Base-by-base conservation (phyloP, 345 rosid species). In the Murraya koenigii region DNA sequence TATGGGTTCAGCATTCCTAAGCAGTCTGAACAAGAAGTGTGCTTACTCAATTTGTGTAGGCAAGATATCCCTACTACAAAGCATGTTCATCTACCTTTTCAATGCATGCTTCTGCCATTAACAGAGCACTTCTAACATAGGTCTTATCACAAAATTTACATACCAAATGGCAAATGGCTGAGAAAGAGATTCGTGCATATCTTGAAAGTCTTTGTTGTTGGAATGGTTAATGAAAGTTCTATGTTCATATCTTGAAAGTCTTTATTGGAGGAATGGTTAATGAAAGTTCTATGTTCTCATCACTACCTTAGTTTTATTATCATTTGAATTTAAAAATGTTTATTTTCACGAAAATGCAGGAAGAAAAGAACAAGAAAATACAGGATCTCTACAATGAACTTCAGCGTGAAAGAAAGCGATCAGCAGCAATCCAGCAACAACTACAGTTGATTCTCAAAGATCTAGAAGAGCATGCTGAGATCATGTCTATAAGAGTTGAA, bases 301-400 rank as follows among this genome's bases (percentile, higher is more conserved):
- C 23, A 28, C 8, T 62, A 2, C 8, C 9, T 64, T 17, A 3
- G 23, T 13, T 36, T 36, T 66, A 4, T 28, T 69, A 7, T 47
- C 8, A 20, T 47, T 69, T 52, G 25, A 3, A 6, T 25, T 68
- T 15, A 25, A 47, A 68, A 44, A 23, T 69, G 35, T 2, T 26
- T 69, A 8, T 69, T 69, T 44, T 26, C n/a, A 1, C 28, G 60
- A 49, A 63, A 35, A 52, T 65, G 75, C 85, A 84, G 87, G 84
- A 84, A 78, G 85, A 86, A 75, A 84, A 84, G 55, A 84, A 80
- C 69, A 78, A 70, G 80, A 80, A 80, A 80, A 86, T 82, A 58
- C 82, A 67, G 84, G 84, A 82, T 70, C 66, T 86, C 58, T 76
- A 36, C 38, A 56, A 80, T 17, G 84, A 86, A 69, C 82, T 86